phyloP scores from a whole-genome alignment of 2,329 filamentous ascomycete species.

The Neoarthrinium moseri region DNA sequence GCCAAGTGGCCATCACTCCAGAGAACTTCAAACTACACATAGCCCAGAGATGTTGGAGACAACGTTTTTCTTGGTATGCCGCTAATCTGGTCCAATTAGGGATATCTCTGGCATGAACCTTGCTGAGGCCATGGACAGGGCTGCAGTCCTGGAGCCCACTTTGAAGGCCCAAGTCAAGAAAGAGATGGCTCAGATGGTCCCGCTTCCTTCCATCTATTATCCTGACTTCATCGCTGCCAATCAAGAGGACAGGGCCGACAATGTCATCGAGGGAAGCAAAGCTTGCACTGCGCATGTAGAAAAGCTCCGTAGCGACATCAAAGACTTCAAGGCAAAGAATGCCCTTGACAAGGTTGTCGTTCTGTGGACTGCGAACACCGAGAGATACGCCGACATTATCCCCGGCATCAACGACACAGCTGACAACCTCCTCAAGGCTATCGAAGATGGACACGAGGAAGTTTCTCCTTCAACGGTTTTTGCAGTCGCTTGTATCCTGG shows the following conservation, averaged over 20 bases:
- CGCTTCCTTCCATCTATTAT: conserved; percentile 95
- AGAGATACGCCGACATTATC: conserved; percentile 88
- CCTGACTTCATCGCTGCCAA: conserved; percentile 99
- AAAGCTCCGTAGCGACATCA: conserved; percentile 89
- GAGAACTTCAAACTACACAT: no score
- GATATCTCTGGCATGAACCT: conserved; percentile 93
- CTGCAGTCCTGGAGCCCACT: conserved; percentile 90
- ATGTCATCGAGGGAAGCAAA: conserved; percentile 79
- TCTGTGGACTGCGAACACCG: conserved; percentile 98
- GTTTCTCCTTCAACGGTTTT: conserved; percentile 96
- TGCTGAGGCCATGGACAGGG: conserved; percentile 90
- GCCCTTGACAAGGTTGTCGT: conserved; percentile 92
- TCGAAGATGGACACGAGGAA: conserved; percentile 83
- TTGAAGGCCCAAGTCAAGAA: conserved; percentile 88
- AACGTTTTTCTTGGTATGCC: neutral
- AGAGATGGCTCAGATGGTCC: conserved; percentile 86
- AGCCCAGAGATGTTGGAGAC: neutral
- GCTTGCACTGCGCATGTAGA: conserved; percentile 87
- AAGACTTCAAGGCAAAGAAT: conserved; percentile 85
- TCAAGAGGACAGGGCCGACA: conserved; percentile 95
- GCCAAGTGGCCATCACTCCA: no score
- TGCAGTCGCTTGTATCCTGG: conserved; percentile 89
- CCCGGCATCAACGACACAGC: conserved; percentile 93
- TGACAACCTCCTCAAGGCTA: conserved; percentile 85
- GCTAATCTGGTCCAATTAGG: conserved; percentile 49